Evolutionary conservation across 805 yeast species (phyloP), one percentile per base, ranked within the genome.

Genomic region (Yarrowia divulgata): DNA sequence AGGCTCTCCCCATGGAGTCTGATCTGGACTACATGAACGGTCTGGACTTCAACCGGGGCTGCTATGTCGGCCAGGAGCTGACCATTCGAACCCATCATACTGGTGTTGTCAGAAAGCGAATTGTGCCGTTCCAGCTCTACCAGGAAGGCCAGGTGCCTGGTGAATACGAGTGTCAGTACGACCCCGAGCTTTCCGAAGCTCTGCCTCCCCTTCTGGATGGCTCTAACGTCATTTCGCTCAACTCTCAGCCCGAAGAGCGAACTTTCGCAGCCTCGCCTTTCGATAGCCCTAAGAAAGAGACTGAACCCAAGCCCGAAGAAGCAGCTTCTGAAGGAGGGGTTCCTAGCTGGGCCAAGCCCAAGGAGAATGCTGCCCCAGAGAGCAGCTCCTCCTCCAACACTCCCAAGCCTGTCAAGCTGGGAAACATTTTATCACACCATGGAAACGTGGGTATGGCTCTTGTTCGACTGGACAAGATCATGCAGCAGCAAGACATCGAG

Each of bases 61-160:
- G 99, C 77, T 95, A 95, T 74, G 88, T 92, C 16, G 99, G 99
- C 0, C 99, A 95, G 78, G 99, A 95, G 77, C 81, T 95, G 66
- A 93, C 98, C 0, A 92, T 93, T 18, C 84, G 99, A 74, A 89
- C 98, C 0, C 88, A 84, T 75, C 91, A 90, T 71, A 87, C 89
- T 40, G 97, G 97, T 3, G 85, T 88, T 1, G 85, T 93, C n/a
- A 83, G 97, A 39, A 93, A 93, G 74, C 81, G 98, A 69, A 81
- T 92, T 2, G 85, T 91, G 58, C 98, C 98, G 0, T 87, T 89
- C 1, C 81, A 80, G 55, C 74, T 84, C 39, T 75, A 78, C 32
- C 67, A 69, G 40, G 73, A 69, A 12, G 69, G 68, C 48, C 70
- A 72, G 16, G 70, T 71, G 49, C 69, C 70, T n/a, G 19, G 73